These are phyloP conservation scores for Eucalyptus guilfoylei DNA, from an alignment of 345 rosid genomes.

Conservation along the genomic window DNA sequence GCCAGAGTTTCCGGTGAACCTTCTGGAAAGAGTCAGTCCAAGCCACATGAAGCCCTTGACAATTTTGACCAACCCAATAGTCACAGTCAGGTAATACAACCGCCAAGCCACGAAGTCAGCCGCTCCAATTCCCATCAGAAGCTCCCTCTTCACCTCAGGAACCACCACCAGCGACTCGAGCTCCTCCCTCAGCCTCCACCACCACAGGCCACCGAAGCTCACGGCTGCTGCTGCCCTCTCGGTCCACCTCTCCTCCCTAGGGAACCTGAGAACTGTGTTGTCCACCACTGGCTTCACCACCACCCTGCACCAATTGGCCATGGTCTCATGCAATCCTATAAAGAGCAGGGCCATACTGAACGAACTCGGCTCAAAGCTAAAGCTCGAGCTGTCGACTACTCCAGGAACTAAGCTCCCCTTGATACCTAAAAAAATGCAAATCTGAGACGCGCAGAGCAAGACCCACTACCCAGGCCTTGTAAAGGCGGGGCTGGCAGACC, in stretches of 20 bases:
- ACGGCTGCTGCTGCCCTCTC: background rate
- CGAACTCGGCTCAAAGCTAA: background rate
- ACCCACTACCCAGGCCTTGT: constrained; percentile 8
- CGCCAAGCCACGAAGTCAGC: constrained; percentile 11
- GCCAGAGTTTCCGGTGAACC: background rate
- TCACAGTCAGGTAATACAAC: constrained; percentile 3
- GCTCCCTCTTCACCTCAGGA: constrained; percentile 6
- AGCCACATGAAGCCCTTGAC: background rate
- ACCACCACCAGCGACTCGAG: constrained; percentile 5
- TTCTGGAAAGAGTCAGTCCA: background rate
- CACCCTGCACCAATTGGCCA: constrained; percentile 4
- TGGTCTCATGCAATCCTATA: constrained; percentile 8
- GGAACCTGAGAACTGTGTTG: background rate
- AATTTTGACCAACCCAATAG: constrained; percentile 8
- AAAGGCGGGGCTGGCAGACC: background rate
- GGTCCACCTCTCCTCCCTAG: constrained; percentile 7
- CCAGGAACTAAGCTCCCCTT: constrained; percentile 1
- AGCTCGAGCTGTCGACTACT: background rate
- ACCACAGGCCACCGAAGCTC: constrained; percentile 8
- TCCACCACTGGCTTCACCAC: constrained; percentile 16
- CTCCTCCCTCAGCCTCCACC: constrained; percentile 17
- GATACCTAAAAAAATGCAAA: background rate
- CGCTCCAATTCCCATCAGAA: background rate
- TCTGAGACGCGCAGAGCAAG: background rate
- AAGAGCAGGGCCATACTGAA: background rate